A percentile compares a stretch with the other conserved stretches of the same genome.
Evolutionary conservation across 1,139 yeast species (phyloP).

Genomic region (Candida pseudoviswanathii): DNA sequence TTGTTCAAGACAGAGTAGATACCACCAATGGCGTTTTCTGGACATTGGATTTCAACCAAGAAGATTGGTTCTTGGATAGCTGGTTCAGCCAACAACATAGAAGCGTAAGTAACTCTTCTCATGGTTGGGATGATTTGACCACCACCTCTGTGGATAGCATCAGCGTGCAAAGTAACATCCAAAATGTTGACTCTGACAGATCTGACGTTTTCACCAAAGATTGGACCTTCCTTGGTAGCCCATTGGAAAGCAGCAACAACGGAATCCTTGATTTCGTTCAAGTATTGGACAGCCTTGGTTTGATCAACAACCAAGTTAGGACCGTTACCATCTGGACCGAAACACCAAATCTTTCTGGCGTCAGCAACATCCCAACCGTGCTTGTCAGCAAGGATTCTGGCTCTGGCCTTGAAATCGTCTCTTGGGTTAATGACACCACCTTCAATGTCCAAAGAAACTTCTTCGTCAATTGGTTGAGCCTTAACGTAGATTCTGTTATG

Average conservation of each 20-base stretch:
- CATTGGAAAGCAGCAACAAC: conserved; percentile 99
- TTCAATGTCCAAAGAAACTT: conserved; percentile 91
- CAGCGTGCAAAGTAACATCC: conserved; percentile 99
- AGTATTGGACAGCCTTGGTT: conserved; percentile 99
- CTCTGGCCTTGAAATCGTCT: conserved; percentile 99
- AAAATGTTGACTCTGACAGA: conserved; percentile 96
- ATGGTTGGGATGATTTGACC: conserved; percentile 99
- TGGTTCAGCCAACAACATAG: conserved; percentile 97
- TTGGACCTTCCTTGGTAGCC: conserved; percentile 99
- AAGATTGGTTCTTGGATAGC: conserved; percentile 99
- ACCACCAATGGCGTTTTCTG: conserved; percentile 99
- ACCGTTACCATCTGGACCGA: conserved; percentile 99
- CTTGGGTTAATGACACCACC: conserved; percentile 88
- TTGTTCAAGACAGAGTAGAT: conserved; percentile 98
- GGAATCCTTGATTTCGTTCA: conserved; percentile 98
- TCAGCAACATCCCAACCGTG: conserved; percentile 99
- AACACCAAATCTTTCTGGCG: conserved; percentile 99
- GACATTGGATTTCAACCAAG: conserved; percentile 99
- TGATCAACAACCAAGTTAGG: conserved; percentile 99
- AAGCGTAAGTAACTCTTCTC: conserved; percentile 99
- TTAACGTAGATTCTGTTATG: conserved; percentile 99
- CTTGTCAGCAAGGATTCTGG: conserved; percentile 98
- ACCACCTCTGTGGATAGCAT: conserved; percentile 99
- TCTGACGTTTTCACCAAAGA: conserved; percentile 95
- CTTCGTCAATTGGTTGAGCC: conserved; percentile 96